Percentiles rank a stretch among this genome's conserved stretches.
Evolutionary conservation across 2,329 filamentous ascomycete species (phyloP).

Genomic region (Trichoderma afroharzianum): DNA sequence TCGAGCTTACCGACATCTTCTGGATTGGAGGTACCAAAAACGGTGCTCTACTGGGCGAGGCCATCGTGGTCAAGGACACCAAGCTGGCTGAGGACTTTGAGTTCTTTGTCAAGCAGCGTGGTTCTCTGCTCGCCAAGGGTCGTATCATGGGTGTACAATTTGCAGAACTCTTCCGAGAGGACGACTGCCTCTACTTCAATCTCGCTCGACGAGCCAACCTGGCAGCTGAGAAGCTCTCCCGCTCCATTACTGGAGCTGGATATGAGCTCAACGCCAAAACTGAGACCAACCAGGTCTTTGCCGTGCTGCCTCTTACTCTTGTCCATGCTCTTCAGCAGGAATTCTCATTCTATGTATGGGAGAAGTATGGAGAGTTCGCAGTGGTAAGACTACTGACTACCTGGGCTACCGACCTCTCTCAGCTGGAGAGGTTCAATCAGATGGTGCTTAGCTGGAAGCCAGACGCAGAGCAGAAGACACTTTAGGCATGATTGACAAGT

Average conservation of each 20-base stretch:
- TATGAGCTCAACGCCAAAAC: constrained; percentile 42
- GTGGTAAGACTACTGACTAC: constrained; percentile 47
- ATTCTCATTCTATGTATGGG: constrained; percentile 48
- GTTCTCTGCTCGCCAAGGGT: constrained; percentile 47
- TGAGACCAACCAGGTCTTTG: constrained; percentile 52
- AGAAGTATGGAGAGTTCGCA: constrained; percentile 36
- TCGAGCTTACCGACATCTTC: constrained; percentile 49
- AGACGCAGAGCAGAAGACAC: not conserved
- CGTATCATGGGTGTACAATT: constrained; percentile 49
- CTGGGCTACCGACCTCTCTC: constrained; percentile 44
- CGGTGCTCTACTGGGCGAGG: constrained; percentile 48
- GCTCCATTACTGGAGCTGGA: constrained; percentile 39
- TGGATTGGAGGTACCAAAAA: constrained; percentile 54
- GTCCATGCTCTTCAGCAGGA: constrained; percentile 39
- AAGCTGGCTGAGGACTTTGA: constrained; percentile 43
- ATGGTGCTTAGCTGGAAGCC: constrained; percentile 26
- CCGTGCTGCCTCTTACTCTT: constrained; percentile 37
- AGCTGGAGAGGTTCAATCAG: constrained; percentile 39
- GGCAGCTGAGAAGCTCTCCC: constrained; percentile 42
- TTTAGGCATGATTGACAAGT: not conserved
- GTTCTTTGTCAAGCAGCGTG: constrained; percentile 51
- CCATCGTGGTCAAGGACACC: constrained; percentile 44
- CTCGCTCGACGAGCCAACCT: constrained; percentile 43
- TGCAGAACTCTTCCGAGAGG: constrained; percentile 42
- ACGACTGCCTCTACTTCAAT: constrained; percentile 42